Base-by-base conservation (phyloP, 805 yeast species). In the Saturnispora quitensis region DNA sequence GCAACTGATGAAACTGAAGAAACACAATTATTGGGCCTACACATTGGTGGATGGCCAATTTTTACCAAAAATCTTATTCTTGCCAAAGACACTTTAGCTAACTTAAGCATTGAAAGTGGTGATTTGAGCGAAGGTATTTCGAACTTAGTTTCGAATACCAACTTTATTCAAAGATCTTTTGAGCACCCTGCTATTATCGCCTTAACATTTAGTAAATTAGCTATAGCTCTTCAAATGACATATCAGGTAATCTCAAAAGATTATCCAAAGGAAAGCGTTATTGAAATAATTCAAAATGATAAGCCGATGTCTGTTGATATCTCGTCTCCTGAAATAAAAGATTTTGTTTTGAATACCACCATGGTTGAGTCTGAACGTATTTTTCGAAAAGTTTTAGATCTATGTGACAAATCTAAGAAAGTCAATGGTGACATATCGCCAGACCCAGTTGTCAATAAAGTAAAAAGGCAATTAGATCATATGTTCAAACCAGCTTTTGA, bases 31-130 rank as follows among this genome's bases (percentile, higher is more conserved):
- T 43, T 60, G 31, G 57, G 55, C 3, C 50, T 60, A 8, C 57
- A 55, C 34, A 56, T 58, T 5, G 58, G 55, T n/a, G 67, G 61
- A 1, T 64, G 68, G 68, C 66, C 67, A 5, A 53, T 50, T 2
- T 64, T 62, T 43, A 47, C 62, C 5, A 56, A 58, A 38, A 57
- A 55, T 20, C 52, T 64, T 24, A 54, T 61, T 3, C 54, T 58
- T 27, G 62, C 65, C 2, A 55, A 63, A 36, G 65, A 62, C 47
- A 35, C 55, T 12, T 60, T 60, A 34, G 58, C 66, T 9, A 61
- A 62, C 43, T 40, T 62, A 12, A 55, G 63, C 43, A 53, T 63
- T n/a, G 56, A 60, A 36, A 55, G 57, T 22, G 63, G 60, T 17
- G 61, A 56, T 42, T 50, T 57, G 15, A 45, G 55, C 13, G 58